Evolutionary conservation across 345 rosid species (phyloP).

Genomic region (Cardamine resedifolia): DNA sequence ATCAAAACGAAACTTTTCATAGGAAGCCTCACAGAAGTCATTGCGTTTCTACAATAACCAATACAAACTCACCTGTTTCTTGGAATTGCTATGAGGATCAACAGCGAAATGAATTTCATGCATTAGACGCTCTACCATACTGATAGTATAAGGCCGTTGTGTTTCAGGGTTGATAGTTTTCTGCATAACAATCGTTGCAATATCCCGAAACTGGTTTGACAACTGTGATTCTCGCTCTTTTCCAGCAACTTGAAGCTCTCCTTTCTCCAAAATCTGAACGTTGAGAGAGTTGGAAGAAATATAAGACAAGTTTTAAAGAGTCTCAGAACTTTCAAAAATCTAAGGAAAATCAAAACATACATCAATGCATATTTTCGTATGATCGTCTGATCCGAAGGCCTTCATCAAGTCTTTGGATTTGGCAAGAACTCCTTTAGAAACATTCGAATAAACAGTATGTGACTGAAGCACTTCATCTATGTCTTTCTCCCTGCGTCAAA

Average conservation of each 20-base stretch:
- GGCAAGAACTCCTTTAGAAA: slow-evolving; percentile 91
- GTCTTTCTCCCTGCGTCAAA: slow-evolving; percentile 75
- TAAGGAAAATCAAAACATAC: slow-evolving; percentile 36
- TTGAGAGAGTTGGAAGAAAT: background rate
- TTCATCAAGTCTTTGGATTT: slow-evolving; percentile 70
- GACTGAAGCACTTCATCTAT: slow-evolving; percentile 96
- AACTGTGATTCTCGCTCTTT: slow-evolving; percentile 94
- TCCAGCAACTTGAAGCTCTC: slow-evolving; percentile 98
- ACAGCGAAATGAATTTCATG: slow-evolving; percentile 94
- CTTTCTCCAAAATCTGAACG: slow-evolving; percentile 80
- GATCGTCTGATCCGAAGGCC: slow-evolving; percentile 84
- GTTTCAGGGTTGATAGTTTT: slow-evolving; percentile 95
- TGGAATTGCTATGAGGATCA: slow-evolving; percentile 82
- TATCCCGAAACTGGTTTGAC: slow-evolving; percentile 90
- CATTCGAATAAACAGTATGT: slow-evolving; percentile 85
- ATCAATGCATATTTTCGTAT: slow-evolving; percentile 72
- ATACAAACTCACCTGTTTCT: slow-evolving; percentile 70
- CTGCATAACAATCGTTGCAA: slow-evolving; percentile 94
- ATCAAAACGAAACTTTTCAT: background rate
- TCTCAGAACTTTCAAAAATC: background rate
- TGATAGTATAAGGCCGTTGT: slow-evolving; percentile 87
- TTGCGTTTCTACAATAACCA: background rate
- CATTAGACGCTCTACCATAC: slow-evolving; percentile 92
- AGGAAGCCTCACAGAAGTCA: background rate
- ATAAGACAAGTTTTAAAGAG: background rate